These are phyloP conservation scores for Ganoderma resinaceum DNA, from an alignment of 1,284 basidiomycete species.

Conservation along the genomic window DNA sequence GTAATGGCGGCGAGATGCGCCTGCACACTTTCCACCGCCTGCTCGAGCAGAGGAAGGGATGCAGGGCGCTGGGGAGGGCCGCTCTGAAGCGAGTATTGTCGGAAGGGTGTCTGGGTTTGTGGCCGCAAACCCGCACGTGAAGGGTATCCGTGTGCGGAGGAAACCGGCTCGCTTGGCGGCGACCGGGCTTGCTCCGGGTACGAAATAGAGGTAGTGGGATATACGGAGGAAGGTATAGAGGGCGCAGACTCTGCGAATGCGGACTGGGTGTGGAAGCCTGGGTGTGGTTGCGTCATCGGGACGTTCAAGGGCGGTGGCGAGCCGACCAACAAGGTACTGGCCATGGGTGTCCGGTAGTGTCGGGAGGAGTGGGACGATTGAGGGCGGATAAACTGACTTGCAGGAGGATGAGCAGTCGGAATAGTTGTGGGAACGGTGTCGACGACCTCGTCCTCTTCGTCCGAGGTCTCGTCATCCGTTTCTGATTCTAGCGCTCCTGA, in stretches of 20 bases:
- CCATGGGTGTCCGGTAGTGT: slow-evolving; percentile 79
- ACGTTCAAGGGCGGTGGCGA: slow-evolving; percentile 55
- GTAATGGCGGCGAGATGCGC: slow-evolving; percentile 89
- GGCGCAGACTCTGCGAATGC: slow-evolving; percentile 65
- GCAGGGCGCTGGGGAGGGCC: slow-evolving; percentile 33
- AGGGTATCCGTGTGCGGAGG: slow-evolving; percentile 39
- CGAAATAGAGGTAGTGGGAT: slow-evolving; percentile 42
- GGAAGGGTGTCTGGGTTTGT: slow-evolving; percentile 46
- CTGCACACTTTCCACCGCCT: slow-evolving; percentile 85
- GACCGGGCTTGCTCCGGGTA: slow-evolving; percentile 41
- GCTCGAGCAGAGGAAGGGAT: slow-evolving; percentile 56
- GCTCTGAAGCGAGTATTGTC: slow-evolving; percentile 39
- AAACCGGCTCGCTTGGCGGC: slow-evolving; percentile 39
- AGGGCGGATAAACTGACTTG: slow-evolving; percentile 59
- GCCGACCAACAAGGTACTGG: slow-evolving; percentile 62
- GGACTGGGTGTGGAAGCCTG: slow-evolving; percentile 73
- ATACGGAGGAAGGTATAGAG: slow-evolving; percentile 47
- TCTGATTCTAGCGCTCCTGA: slow-evolving; percentile 27
- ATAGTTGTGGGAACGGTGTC: slow-evolving; percentile 46
- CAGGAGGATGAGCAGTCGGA: slow-evolving; percentile 39
- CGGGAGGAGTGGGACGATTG: slow-evolving; percentile 76
- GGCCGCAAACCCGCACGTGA: slow-evolving; percentile 41
- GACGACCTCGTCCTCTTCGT: slow-evolving; percentile 52
- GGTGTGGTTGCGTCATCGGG: slow-evolving; percentile 68
- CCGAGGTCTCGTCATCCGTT: slow-evolving; percentile 44